These are phyloP conservation scores for Quercus mongolica DNA, from an alignment of 306 rosid genomes.

Conservation along the genomic window DNA sequence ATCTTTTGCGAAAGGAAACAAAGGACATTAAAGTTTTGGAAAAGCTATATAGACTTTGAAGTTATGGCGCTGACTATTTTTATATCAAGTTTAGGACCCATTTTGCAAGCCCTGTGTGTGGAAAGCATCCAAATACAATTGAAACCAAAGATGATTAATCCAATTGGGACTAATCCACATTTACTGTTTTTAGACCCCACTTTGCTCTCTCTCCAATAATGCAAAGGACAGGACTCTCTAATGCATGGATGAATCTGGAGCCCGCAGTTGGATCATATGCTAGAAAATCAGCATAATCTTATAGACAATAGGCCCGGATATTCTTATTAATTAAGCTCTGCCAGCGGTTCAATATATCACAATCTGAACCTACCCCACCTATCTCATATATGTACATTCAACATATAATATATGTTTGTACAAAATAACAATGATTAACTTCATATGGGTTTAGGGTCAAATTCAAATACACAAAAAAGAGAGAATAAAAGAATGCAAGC, in stretches of 20 bases:
- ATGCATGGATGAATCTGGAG: constrained; percentile 34
- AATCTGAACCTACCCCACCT: constrained; percentile 36
- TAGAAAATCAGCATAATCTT: constrained; percentile 52
- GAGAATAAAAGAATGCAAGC: background rate
- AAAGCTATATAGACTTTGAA: constrained; percentile 3
- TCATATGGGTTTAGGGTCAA: constrained; percentile 9
- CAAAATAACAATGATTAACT: background rate
- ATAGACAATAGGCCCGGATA: constrained; percentile 36
- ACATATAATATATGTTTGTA: constrained; percentile 3
- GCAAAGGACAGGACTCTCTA: constrained; percentile 36
- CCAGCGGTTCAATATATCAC: constrained; percentile 39
- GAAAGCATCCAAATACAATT: constrained; percentile 6
- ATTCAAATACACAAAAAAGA: no score
- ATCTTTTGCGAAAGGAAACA: constrained; percentile 4
- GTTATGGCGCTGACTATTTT: constrained; percentile 14
- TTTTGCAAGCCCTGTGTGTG: background rate
- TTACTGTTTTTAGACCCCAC: constrained; percentile 6
- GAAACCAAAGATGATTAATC: constrained; percentile 20
- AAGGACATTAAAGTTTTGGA: background rate
- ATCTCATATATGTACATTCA: background rate
- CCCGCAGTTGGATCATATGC: constrained; percentile 39
- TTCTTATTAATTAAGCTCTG: constrained; percentile 45
- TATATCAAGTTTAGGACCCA: background rate
- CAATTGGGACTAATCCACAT: constrained; percentile 11
- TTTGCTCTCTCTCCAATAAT: constrained; percentile 50